A percentile compares a stretch with the other conserved stretches of the same genome.
These are phyloP conservation scores for California macrophylla DNA, from an alignment of 441 rosid genomes.

Conservation along the genomic window DNA sequence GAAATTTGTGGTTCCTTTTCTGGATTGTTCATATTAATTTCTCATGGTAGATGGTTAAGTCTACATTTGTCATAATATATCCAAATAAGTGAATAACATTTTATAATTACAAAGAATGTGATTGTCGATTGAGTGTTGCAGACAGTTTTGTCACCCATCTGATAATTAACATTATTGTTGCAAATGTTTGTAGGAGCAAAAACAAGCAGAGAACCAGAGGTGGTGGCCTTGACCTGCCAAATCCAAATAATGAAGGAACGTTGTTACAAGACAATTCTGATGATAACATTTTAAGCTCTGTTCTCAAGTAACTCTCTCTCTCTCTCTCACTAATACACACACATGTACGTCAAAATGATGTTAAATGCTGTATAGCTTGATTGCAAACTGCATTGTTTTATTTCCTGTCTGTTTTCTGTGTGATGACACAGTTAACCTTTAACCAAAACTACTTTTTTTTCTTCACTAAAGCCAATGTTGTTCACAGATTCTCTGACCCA, in stretches of 20 bases:
- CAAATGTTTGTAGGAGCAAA: not conserved
- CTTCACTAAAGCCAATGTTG: not conserved
- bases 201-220: not conserved
- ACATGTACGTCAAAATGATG: not conserved
- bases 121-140: not conserved
- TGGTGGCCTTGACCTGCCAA: not conserved
- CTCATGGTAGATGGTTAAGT: not conserved
- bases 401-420: not conserved
- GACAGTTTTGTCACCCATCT: not conserved
- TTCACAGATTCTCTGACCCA: not conserved
- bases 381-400: not conserved
- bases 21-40: not conserved
- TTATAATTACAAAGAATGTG: not conserved
- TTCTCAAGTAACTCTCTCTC: constrained; percentile 3
- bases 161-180: not conserved
- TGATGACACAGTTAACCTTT: not conserved
- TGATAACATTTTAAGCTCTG: not conserved
- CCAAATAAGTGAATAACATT: not conserved
- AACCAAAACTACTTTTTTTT: not conserved
- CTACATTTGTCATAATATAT: not conserved
- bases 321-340: not conserved
- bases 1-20: not conserved
- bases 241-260: not conserved
- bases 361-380: not conserved
- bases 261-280: not conserved